Conservation (phyloP, 257 asterid genomes). For the Fraxinus quadrangulata region DNA sequence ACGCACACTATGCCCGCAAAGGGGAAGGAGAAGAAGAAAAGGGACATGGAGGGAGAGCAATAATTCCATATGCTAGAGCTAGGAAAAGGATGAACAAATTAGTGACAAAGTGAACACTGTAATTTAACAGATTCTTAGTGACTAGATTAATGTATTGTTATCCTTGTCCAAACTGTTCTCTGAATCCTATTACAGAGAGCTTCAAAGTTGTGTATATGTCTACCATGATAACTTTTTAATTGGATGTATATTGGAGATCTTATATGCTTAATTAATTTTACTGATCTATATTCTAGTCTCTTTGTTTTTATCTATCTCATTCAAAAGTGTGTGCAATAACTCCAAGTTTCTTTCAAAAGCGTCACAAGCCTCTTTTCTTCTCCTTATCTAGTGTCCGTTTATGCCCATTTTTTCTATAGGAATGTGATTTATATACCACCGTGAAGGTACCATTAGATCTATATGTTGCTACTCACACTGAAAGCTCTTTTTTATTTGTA, state of each 20-base stretch:
- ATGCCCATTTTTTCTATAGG: not conserved
- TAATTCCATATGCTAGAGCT: not conserved
- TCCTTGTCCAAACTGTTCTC: not conserved
- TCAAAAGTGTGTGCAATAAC: not conserved
- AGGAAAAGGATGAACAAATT: not conserved
- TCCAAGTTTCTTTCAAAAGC: not conserved
- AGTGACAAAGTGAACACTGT: slow-evolving; percentile 2
- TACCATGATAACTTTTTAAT: not conserved
- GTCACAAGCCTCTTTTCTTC: not conserved
- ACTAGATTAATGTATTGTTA: not conserved
- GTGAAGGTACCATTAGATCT: slow-evolving; percentile 6
- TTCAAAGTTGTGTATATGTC: not conserved
- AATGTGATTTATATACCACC: slow-evolving; percentile 4
- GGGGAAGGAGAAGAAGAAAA: not conserved
- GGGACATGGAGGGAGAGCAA: not conserved
- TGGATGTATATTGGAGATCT: not conserved
- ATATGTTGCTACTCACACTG: slow-evolving; percentile 13
- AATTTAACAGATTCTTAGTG: not conserved
- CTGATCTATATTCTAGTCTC: not conserved
- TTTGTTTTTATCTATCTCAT: not conserved
- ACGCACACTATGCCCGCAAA: not conserved
- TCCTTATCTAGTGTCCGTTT: not conserved
- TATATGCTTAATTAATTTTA: not conserved
- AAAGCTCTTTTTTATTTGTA: slow-evolving; percentile 35
- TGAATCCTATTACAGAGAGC: not conserved